Percentiles rank a stretch among this genome's conserved stretches.
These are phyloP conservation scores for Penicillium egyptiacum DNA, from an alignment of 495 filamentous ascomycete genomes.

Conservation along the genomic window DNA sequence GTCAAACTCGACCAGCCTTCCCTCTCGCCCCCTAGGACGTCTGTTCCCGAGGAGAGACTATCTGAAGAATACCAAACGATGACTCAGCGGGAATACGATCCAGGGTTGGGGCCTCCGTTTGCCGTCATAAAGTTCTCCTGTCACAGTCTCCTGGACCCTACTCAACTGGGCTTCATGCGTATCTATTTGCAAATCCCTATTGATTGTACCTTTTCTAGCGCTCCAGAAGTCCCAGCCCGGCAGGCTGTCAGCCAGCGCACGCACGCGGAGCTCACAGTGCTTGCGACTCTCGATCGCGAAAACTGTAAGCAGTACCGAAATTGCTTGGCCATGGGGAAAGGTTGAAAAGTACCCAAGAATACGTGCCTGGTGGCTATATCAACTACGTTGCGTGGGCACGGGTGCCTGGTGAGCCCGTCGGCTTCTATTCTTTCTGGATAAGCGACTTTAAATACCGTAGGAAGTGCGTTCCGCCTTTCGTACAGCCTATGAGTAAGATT, in stretches of 20 bases:
- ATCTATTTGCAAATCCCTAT: conserved; percentile 4
- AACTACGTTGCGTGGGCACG: conserved; percentile 9
- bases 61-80: conserved; percentile 4
- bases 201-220: conserved; percentile 4
- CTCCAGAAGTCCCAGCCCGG: conserved; percentile 6
- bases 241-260: conserved; percentile 6
- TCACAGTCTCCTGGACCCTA: background rate
- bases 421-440: conserved; percentile 2
- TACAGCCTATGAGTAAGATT: conserved; percentile 4
- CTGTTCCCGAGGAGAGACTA: background rate
- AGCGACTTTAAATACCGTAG: conserved; percentile 4
- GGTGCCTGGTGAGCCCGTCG: conserved; percentile 1
- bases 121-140: conserved; percentile 4
- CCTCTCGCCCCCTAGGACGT: conserved; percentile 3
- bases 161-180: conserved; percentile 6
- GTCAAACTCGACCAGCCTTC: conserved; percentile 5
- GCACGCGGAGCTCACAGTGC: conserved; percentile 5
- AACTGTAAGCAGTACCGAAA: conserved; percentile 7
- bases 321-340: conserved; percentile 2
- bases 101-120: conserved; percentile 1
- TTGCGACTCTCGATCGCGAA: conserved; percentile 1
- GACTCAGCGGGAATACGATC: conserved; percentile 1
- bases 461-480: background rate
- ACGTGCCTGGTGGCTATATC: conserved; percentile 7
- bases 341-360: background rate